Base-by-base conservation (phyloP, 2,329 filamentous ascomycete species). In the Fusarium solani-melongenae region DNA sequence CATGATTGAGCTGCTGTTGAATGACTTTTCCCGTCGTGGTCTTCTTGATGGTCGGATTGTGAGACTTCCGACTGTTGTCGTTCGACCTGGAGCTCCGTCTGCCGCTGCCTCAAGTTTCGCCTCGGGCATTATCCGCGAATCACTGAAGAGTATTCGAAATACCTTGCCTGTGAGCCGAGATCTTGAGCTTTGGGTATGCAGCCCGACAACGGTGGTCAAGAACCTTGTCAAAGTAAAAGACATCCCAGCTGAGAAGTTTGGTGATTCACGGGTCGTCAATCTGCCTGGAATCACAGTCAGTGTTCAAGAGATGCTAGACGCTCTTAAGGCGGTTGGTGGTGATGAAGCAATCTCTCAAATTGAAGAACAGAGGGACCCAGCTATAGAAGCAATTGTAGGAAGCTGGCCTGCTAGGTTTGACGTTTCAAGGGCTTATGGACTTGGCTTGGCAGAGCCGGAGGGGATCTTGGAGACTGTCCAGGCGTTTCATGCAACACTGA, bases 51-150 rank as follows among this genome's bases (percentile, higher is more conserved):
- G 88, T 3, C 86, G 89, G 33, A 84, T 84, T 5, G 83, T 90
- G 20, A 86, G 90, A 0, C 86, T 91, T 15, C 89, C 90, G 0
- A 91, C 89, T 0, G 86, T 92, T n/a, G 88, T 88, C 1, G 88
- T 92, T 4, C 84, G 90, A 3, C 87, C 89, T 0, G 90, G 90
- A 1, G 85, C 84, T 20, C 90, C 90, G 0, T 90, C 89, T 3
- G 88, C 88, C 1, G 89, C 90, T 0, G 89, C 90, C 3, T 88
- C 86, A 9, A 89, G 86, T 0, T 92, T 91, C 74, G 84, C 90
- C 3, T 88, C 84, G 5, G 89, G 89, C 1, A 91, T 92, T 75
- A 88, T 92, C 51, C 84, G 90, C 10, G 90, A 92, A 46, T 83
- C 87, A 11, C 80, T 86, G 31, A 70, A 76, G 6, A 88, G 88